These are phyloP conservation scores for Clitocybe nebularis DNA, from an alignment of 1,284 basidiomycete genomes.

Conservation along the genomic window DNA sequence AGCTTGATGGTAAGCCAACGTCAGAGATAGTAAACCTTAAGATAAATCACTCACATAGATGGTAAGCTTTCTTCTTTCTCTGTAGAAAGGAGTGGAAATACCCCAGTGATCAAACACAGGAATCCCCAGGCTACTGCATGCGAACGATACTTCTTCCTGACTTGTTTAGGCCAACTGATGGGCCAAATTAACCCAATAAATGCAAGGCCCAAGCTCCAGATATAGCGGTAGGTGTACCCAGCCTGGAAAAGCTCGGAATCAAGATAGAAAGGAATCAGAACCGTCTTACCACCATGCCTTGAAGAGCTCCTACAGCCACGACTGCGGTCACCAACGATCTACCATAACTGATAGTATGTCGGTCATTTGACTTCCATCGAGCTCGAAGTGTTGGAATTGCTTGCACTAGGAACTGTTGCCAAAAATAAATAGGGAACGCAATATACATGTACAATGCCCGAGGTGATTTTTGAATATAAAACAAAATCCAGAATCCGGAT, in stretches of 20 bases:
- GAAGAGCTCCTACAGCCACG: slow-evolving; percentile 43
- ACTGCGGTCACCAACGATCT: slow-evolving; percentile 22
- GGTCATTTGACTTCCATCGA: slow-evolving; percentile 2
- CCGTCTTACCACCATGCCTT: slow-evolving; percentile 68
- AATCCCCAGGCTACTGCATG: slow-evolving; percentile 44
- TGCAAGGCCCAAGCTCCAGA: slow-evolving; percentile 73
- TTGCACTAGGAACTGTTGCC: slow-evolving; percentile 46
- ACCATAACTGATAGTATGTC: slow-evolving; percentile 9
- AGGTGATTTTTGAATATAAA: slow-evolving; percentile 63
- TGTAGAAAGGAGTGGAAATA: slow-evolving; percentile 73
- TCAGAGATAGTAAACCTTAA: not conserved
- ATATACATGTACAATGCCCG: slow-evolving; percentile 78
- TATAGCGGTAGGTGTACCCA: slow-evolving; percentile 64
- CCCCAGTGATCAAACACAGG: slow-evolving; percentile 50
- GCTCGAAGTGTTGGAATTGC: slow-evolving; percentile 23
- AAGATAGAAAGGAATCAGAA: not conserved
- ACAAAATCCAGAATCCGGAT: slow-evolving; percentile 43
- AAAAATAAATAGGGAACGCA: slow-evolving; percentile 75
- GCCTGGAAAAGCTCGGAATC: slow-evolving; percentile 32
- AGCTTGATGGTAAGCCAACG: slow-evolving; percentile 19
- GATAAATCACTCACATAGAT: slow-evolving; percentile 47
- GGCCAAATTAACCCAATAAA: slow-evolving; percentile 73
- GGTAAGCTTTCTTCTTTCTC: slow-evolving; percentile 69
- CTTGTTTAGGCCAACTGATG: slow-evolving; percentile 39
- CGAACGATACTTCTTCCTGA: slow-evolving; percentile 15